Evolutionary conservation across 2,329 filamentous ascomycete species (phyloP).

Genomic region (Gnomoniopsis smithogilvyi): DNA sequence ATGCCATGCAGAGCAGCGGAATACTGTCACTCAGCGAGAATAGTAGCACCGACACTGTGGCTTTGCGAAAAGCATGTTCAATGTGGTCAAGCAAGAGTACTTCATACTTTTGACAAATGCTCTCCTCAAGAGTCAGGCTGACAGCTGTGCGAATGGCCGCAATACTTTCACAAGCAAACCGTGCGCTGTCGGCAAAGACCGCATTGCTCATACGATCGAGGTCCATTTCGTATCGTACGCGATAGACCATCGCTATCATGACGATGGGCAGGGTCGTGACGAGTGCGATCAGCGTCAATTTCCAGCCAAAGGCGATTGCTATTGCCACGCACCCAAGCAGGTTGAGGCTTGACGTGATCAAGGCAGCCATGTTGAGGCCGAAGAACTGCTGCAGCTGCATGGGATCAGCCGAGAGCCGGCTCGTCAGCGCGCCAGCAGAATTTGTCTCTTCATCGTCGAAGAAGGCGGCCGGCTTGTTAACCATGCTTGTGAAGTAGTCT

Average conservation of each 20-base stretch:
- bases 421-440: constrained; percentile 50
- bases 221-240: constrained; percentile 51
- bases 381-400: constrained; percentile 46
- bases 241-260: constrained; percentile 34
- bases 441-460: constrained; percentile 52
- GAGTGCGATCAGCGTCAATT: constrained; percentile 60
- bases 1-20: constrained; percentile 54
- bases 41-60: constrained; percentile 29
- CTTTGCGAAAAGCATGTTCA: constrained; percentile 27
- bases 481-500: constrained; percentile 57
- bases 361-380: constrained; percentile 56
- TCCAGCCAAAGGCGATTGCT: constrained; percentile 72
- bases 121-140: constrained; percentile 57
- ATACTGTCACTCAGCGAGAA: constrained; percentile 40
- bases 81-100: constrained; percentile 33
- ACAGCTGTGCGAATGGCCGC: constrained; percentile 61
- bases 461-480: constrained; percentile 56
- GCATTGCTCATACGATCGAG: constrained; percentile 55
- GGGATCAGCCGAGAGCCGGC: constrained; percentile 52
- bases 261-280: constrained; percentile 31
- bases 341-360: constrained; percentile 59
- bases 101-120: constrained; percentile 42
- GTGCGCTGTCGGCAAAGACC: constrained; percentile 58
- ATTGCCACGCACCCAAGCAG: constrained; percentile 49
- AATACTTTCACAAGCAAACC: constrained; percentile 62